Conservation (phyloP, 2,329 filamentous ascomycete genomes). For the Aspergillus uvarum region DNA sequence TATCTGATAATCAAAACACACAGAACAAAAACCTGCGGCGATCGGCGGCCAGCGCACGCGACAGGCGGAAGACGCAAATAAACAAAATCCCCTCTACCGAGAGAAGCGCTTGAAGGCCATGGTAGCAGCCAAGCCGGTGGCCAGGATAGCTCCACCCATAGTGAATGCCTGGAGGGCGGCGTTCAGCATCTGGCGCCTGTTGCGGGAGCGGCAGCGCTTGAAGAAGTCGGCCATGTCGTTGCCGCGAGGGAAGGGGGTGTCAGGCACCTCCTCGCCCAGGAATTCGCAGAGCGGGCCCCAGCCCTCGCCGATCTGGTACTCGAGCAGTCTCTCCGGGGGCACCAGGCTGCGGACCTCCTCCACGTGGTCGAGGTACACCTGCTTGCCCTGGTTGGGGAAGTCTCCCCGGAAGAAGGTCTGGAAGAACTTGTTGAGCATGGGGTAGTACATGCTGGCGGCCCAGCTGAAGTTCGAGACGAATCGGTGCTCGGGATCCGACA, state of each 20-base stretch:
- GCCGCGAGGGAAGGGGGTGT: conserved; percentile 52
- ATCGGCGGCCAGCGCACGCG: conserved; percentile 28
- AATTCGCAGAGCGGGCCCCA: conserved; percentile 58
- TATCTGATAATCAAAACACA: conserved; percentile 2
- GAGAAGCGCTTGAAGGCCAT: conserved; percentile 44
- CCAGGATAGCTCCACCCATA: conserved; percentile 50
- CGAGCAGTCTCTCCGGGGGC: conserved; percentile 52
- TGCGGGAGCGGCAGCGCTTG: conserved; percentile 53
- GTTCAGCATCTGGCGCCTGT: conserved; percentile 58
- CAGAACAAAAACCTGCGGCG: not conserved
- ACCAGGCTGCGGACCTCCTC: conserved; percentile 51
- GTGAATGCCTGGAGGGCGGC: conserved; percentile 53
- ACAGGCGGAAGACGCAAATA: conserved; percentile 12
- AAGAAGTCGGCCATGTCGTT: conserved; percentile 58
- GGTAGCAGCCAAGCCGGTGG: conserved; percentile 43
- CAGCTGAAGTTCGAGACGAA: conserved; percentile 59
- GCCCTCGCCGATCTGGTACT: conserved; percentile 55
- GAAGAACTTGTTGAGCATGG: conserved; percentile 70
- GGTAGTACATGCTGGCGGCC: conserved; percentile 67
- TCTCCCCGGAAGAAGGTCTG: conserved; percentile 67
- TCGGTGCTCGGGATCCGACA: conserved; percentile 61
- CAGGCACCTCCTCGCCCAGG: conserved; percentile 52
- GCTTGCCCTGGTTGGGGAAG: conserved; percentile 65
- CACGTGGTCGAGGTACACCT: conserved; percentile 60
- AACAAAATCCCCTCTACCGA: conserved; percentile 20